These are phyloP conservation scores for Tolypocladium nubicola DNA, from an alignment of 2,329 filamentous ascomycete species.

Conservation along the genomic window DNA sequence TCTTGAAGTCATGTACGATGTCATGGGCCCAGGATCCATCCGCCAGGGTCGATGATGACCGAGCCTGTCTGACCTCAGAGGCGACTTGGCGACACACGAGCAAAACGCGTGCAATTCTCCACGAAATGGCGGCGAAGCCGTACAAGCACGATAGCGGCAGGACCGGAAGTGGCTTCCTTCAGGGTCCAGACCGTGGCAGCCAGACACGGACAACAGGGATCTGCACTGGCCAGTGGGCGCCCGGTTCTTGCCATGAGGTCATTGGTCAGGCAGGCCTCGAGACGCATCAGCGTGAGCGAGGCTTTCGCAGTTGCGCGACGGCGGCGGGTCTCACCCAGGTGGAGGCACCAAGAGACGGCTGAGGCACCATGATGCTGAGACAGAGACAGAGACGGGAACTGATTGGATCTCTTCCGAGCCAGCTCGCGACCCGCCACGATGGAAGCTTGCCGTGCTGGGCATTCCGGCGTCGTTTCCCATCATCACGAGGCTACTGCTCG, in stretches of 20 bases:
- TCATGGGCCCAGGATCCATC: background rate
- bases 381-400: background rate
- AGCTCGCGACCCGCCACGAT: background rate
- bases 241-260: constrained; percentile 1
- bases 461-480: background rate
- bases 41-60: background rate
- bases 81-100: background rate
- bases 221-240: background rate
- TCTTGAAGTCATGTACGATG: background rate
- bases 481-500: background rate
- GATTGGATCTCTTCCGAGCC: background rate
- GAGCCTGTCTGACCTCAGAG: background rate
- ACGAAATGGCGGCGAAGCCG: background rate
- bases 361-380: background rate
- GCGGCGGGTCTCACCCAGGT: background rate
- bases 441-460: background rate
- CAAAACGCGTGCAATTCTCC: background rate
- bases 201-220: background rate
- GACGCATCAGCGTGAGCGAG: background rate
- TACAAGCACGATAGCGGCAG: background rate
- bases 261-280: background rate
- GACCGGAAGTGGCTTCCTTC: background rate
- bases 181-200: background rate
- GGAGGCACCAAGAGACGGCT: background rate
- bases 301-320: background rate